Base-by-base conservation (phyloP, 2,329 filamentous ascomycete species). In the Epichloe brachyelytri region DNA sequence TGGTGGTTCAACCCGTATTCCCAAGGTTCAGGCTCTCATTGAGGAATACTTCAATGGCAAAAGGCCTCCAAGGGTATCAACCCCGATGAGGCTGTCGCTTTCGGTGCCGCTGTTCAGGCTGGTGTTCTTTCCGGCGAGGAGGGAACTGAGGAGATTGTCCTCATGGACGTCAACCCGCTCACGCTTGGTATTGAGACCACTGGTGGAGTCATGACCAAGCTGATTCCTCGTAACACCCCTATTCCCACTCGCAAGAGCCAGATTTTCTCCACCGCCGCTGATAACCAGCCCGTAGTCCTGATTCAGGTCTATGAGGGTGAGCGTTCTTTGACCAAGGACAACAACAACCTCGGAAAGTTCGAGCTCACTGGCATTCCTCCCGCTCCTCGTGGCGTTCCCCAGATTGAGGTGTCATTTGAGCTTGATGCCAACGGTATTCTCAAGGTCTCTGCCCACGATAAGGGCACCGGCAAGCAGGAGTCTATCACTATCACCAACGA, bases 401-500 rank as follows among this genome's bases (percentile, higher is more conserved):
- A 97, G 73, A 97, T 98, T 56, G 93, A 98, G 74, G 93, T 98
- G 62, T 88, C 88, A 34, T 98, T 98, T 70, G 88, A 96, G 72
- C 84, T 98, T 53, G 91, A 98, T 64, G 90, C 89, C 77, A 97
- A 98, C 74, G 91, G 93, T 77, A 96, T 98, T 63, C 82, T 98
- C 59, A 91, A 94, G 79, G 93, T 98, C 57, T 88, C 86, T 58
- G 93, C 93, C 59, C 84, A 86, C 65, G 93, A 98, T 74, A 97
- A 97, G 85, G 93, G 90, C 68, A 96, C 91, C 63, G 93, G 93
- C 71, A 96, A 97, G 81, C 82, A 80, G 57, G 89, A 98, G 79
- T 89, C 86, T 57, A 97, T 98, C 71, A 97, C 93, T 62, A 98
- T 98, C 69, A 97, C 86, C 75, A 97, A 98, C 76, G 93, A 98